Evolutionary conservation across 2,329 filamentous ascomycete species (phyloP).

Genomic region (Fulvia fulva): DNA sequence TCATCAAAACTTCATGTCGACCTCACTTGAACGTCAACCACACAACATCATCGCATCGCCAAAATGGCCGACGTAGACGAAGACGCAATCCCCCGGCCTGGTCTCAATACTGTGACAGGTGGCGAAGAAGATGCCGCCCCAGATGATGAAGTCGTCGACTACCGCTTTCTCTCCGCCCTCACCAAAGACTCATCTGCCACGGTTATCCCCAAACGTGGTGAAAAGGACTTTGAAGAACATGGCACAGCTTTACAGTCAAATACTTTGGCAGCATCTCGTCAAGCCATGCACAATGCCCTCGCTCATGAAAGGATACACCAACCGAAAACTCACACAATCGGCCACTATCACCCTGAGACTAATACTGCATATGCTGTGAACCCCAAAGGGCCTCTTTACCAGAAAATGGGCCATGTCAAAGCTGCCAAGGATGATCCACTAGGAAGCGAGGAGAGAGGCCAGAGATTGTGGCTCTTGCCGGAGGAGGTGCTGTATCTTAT

Average conservation of each 20-base stretch:
- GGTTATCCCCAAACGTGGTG: slow-evolving; percentile 79
- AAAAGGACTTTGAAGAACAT: slow-evolving; percentile 96
- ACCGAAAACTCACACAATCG: slow-evolving; percentile 63
- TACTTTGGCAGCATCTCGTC: slow-evolving; percentile 73
- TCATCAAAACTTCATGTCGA: neutral
- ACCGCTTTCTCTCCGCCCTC: slow-evolving; percentile 64
- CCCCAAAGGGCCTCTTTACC: slow-evolving; percentile 67
- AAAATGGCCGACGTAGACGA: slow-evolving; percentile 39
- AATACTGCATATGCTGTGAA: slow-evolving; percentile 62
- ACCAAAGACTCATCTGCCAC: slow-evolving; percentile 37
- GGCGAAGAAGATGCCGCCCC: slow-evolving; percentile 70
- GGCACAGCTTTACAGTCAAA: slow-evolving; percentile 76
- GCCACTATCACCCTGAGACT: slow-evolving; percentile 67
- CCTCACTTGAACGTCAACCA: neutral
- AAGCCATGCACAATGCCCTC: slow-evolving; percentile 85
- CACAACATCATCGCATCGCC: too few relatives aligned
- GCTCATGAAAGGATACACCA: slow-evolving; percentile 70
- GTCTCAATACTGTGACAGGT: slow-evolving; percentile 46
- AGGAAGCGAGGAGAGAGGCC: slow-evolving; percentile 27
- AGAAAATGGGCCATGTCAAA: slow-evolving; percentile 68
- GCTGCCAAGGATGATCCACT: slow-evolving; percentile 48
- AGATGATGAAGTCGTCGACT: slow-evolving; percentile 82
- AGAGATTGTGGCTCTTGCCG: slow-evolving; percentile 70
- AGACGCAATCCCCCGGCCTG: slow-evolving; percentile 28
- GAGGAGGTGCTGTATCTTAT: slow-evolving; percentile 89